Evolutionary conservation across 768 basidiomycete genomes (phyloP), one percentile per base, ranked within the genome.

Genomic region (Hypholoma sublateritium): DNA sequence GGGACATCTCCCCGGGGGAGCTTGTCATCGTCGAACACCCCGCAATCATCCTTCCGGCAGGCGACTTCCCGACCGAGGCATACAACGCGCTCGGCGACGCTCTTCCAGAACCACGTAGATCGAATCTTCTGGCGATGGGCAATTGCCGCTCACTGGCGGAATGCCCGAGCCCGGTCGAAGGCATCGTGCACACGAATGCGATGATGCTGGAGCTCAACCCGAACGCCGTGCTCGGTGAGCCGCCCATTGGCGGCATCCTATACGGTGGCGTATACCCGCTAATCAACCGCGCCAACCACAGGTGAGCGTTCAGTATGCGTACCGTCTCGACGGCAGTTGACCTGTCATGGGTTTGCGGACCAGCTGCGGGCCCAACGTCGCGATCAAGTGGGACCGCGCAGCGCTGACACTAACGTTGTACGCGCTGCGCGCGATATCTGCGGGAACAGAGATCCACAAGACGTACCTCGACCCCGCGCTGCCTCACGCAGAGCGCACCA

Each of bases 341-440:
- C n/a, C 5, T 21, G 21, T 19, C 0, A 9, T 48, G 28, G 41
- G 50, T 50, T 19, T 34, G 17, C 25, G n/a, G n/a, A 16, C 42
- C 22, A 79, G 78, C 58, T 81, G 80, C 55, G 74, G 74, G 17
- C 76, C 78, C 5, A 79, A 80, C 59, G 76, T 74, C 2, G 71
- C 71, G 11, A 63, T 76, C 24, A 76, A 72, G 59, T 81, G 79
- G 77, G 70, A 78, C 52, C 63, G 66, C 14, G 60, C 67, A 2
- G 69, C 70, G 1, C 71, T 80, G 54, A 73, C 77, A 2, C 62
- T 72, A 11, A 69, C 73, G 3, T 61, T 81, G 28, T 78, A 76
- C 56, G 74, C 80, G 2, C 67, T 78, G 8, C 70, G 78, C 5
- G 58, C 67, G 19, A 76, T 80, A 51, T 50, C 55, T 22, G 62